These are phyloP conservation scores for Cocos nucifera DNA, from an alignment of 176 grass and related monocot species.

Conservation along the genomic window DNA sequence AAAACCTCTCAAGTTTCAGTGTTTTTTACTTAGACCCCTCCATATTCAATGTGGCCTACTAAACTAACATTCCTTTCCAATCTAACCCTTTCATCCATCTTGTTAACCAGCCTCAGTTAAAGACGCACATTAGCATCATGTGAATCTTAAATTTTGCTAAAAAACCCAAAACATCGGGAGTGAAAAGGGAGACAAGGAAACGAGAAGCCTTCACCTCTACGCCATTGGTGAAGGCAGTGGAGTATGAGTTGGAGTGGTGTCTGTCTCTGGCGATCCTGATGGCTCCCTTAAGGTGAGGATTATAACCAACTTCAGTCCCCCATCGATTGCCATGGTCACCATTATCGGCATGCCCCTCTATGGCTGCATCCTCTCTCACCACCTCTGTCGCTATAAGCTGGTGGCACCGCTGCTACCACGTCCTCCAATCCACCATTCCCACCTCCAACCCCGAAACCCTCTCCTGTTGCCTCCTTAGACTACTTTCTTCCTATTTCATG, in stretches of 20 bases:
- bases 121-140: too few species aligned
- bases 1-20: too few species aligned
- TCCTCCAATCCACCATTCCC: constrained; percentile 20
- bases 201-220: not conserved
- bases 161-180: too few species aligned
- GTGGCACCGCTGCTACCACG: constrained; percentile 20
- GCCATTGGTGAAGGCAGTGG: not conserved
- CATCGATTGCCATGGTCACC: constrained; percentile 85
- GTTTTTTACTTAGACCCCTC: too few species aligned
- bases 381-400: constrained; percentile 28
- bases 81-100: too few species aligned
- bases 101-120: too few species aligned
- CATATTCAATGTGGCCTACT: too few species aligned
- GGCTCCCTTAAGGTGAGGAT: not conserved
- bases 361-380: constrained; percentile 45
- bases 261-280: not conserved
- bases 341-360: constrained; percentile 70
- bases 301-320: constrained; percentile 51
- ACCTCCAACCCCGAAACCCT: constrained; percentile 24
- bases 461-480: constrained; percentile 34
- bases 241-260: constrained; percentile 3
- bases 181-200: too few species aligned
- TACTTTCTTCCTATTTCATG: not conserved
- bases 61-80: too few species aligned
- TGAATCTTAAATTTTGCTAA: too few species aligned